Base-by-base conservation (phyloP, 2,329 filamentous ascomycete genomes). In the Alternaria sp. region DNA sequence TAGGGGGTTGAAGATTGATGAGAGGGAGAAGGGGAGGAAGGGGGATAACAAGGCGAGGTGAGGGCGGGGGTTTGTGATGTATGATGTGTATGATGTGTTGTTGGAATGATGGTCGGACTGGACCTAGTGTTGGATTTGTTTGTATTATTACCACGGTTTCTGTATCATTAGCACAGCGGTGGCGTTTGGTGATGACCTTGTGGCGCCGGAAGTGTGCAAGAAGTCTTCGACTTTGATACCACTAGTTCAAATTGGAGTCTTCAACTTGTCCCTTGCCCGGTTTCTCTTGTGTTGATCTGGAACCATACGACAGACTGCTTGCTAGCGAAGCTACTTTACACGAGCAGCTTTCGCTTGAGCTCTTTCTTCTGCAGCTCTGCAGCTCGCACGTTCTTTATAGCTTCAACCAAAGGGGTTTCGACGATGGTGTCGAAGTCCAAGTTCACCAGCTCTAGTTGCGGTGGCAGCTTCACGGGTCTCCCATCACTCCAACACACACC, bases 1-100 rank as follows among this genome's bases (percentile, higher is more conserved):
- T 1, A 61, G 44, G 49, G 71, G 70, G 1, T 25, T 76, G 53
- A 75, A 65, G 64, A 64, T 55, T 18, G 62, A 59, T 47, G 60
- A 60, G n/a, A 67, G 61, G 55, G 44, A 58, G 53, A 62, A 60
- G 30, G 41, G 9, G 45, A 63, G 30, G 50, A 46, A 55, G n/a
- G 33, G 45, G 18, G 37, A 28, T 4, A 49, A 28, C 1, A 54
- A 37, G 45, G 15, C n/a, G 21, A 58, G 30, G 9, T 58, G 30
- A 64, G 2, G 37, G 37, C n/a, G n/a, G 37, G 37, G 8, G n/a
- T 3, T 18, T 18, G 37, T 10, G 15, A 41, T 41, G 37, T 3
- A 41, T 10, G 8, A n/a, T n/a, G 8, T 41, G 4, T 5, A n/a
- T 55, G 4, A 6, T 57, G 44, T 15, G 10, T 14, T 18, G 26